These are phyloP conservation scores for Murraya paniculata DNA, from an alignment of 345 rosid genomes.

Conservation along the genomic window DNA sequence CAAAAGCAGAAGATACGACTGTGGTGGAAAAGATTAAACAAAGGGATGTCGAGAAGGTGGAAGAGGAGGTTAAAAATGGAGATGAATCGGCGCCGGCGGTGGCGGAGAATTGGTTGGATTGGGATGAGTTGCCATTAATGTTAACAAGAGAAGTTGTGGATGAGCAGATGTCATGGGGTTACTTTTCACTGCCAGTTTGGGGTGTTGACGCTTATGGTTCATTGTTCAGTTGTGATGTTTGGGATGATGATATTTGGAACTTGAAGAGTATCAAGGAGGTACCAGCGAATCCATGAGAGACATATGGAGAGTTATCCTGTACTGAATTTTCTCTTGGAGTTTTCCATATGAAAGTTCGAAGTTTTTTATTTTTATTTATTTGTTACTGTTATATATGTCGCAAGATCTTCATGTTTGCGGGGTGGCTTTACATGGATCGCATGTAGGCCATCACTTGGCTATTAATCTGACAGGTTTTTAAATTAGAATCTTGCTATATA, in stretches of 20 bases:
- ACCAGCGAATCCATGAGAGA: slow-evolving; percentile 12
- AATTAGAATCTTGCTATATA: not conserved
- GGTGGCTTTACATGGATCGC: not conserved
- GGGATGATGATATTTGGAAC: slow-evolving; percentile 79
- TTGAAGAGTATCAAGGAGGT: slow-evolving; percentile 35
- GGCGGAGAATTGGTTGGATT: slow-evolving; percentile 21
- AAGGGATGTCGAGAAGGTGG: slow-evolving; percentile 2
- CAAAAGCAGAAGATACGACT: not conserved
- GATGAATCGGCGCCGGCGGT: not conserved
- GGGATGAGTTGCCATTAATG: slow-evolving; percentile 21
- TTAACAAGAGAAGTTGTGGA: slow-evolving; percentile 25
- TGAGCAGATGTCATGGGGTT: slow-evolving; percentile 64
- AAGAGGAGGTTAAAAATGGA: slow-evolving; percentile 7
- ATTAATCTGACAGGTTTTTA: not conserved
- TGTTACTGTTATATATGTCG: not conserved
- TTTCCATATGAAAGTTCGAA: not conserved
- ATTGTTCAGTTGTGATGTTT: slow-evolving; percentile 49
- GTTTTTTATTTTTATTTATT: not conserved
- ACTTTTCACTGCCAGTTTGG: slow-evolving; percentile 56
- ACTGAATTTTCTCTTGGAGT: not conserved
- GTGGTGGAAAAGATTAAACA: slow-evolving; percentile 20
- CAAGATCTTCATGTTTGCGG: not conserved
- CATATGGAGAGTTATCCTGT: not conserved
- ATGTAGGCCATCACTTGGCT: not conserved
- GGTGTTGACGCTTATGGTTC: slow-evolving; percentile 48